Percentiles rank a stretch among this genome's conserved stretches.
Conservation (phyloP, 2,329 filamentous ascomycete species). For the Teratosphaeria gauchensis region DNA sequence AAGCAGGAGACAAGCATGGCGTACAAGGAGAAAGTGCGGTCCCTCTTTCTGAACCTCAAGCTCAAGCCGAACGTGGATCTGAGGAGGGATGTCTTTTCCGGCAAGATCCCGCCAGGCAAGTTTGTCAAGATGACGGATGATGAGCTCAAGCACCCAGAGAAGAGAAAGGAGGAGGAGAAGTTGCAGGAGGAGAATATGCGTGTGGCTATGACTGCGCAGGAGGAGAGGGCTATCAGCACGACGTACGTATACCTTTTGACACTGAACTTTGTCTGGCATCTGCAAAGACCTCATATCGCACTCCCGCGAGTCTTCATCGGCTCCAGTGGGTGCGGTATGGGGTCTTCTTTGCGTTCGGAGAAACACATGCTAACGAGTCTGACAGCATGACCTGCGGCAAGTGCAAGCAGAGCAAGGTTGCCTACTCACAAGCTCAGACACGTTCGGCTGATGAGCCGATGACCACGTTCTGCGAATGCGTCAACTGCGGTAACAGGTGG, state of each 20-base stretch:
- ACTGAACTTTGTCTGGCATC: not conserved
- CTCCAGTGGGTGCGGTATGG: conserved; percentile 12
- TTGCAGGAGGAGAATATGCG: conserved; percentile 91
- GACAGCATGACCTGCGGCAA: conserved; percentile 74
- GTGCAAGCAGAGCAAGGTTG: conserved; percentile 88
- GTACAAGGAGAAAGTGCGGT: conserved; percentile 84
- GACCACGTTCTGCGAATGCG: conserved; percentile 48
- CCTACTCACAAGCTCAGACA: conserved; percentile 93
- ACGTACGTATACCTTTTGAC: conserved; percentile 17
- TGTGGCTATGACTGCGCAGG: conserved; percentile 88
- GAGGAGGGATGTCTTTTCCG: conserved; percentile 63
- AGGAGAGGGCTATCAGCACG: conserved; percentile 66
- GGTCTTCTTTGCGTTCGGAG: conserved; percentile 23
- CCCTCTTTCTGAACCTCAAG: conserved; percentile 90
- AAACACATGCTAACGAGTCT: not conserved
- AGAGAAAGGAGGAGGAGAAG: conserved; percentile 63
- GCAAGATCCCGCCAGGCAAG: conserved; percentile 58
- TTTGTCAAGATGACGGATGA: conserved; percentile 85
- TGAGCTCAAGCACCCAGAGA: conserved; percentile 81
- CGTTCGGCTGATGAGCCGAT: conserved; percentile 86
- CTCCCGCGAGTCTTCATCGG: conserved; percentile 2
- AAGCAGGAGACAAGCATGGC: conserved; percentile 59
- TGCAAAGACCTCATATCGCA: conserved; percentile 13
- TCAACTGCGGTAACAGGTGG: conserved; percentile 42
- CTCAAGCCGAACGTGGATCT: conserved; percentile 77